A percentile compares a stretch with the other conserved stretches of the same genome.
phyloP scores from a whole-genome alignment of 345 rosid genomes.

The Gossypium ekmanianum region DNA sequence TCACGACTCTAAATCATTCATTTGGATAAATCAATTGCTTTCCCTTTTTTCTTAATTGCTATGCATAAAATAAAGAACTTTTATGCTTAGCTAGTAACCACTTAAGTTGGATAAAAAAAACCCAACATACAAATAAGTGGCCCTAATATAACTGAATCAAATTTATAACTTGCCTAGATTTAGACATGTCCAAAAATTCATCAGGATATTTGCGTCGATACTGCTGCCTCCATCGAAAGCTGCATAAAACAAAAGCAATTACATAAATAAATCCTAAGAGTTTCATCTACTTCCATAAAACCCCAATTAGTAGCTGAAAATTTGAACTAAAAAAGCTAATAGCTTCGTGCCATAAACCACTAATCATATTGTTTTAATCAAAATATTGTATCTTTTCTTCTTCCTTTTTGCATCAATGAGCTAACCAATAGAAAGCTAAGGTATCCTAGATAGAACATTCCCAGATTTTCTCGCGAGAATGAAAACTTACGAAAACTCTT shows the following conservation, averaged over 20 bases:
- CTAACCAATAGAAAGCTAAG: neutral
- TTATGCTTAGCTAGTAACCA: neutral
- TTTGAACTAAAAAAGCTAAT: neutral
- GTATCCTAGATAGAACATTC: neutral
- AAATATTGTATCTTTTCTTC: neutral
- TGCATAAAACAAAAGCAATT: slow-evolving; percentile 22
- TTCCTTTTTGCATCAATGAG: neutral
- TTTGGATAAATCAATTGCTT: neutral
- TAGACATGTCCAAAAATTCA: slow-evolving; percentile 87
- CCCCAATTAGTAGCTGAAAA: slow-evolving; percentile 4
- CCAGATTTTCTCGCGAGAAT: slow-evolving; percentile 5
- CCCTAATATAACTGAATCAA: neutral
- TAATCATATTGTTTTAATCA: neutral
- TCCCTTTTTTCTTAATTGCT: neutral
- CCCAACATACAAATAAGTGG: neutral
- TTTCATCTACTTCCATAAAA: neutral
- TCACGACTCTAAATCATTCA: neutral
- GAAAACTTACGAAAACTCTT: slow-evolving; percentile 82
- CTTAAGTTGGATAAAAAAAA: neutral
- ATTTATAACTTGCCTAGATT: slow-evolving; percentile 44
- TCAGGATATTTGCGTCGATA: slow-evolving; percentile 82
- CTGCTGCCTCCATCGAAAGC: slow-evolving; percentile 89
- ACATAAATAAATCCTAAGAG: neutral
- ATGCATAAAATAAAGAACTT: neutral
- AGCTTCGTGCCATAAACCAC: neutral